Base-by-base conservation (phyloP, 225 moss, liverwort and hornwort species). In the Antitrichia curtipendula region DNA sequence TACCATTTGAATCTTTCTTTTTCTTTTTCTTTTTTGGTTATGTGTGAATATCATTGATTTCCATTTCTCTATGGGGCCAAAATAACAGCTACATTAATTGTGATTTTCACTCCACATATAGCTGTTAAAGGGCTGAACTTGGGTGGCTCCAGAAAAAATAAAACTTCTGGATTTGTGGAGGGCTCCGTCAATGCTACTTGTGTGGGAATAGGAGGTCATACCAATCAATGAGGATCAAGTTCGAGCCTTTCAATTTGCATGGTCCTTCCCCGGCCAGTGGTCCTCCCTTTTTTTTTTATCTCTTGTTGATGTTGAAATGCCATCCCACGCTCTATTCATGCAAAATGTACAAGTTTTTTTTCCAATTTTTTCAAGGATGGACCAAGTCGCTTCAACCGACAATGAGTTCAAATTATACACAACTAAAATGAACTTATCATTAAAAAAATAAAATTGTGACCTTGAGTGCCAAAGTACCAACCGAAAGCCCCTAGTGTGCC, bases 51-150 rank as follows among this genome's bases (percentile, higher is more conserved):
- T 65, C 11, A 38, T 38, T 22, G 2, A 22, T 69, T 68, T 8
- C 23, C 7, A 40, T 69, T 40, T 24, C 4, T 69, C 2, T 24
- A 40, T 2, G 0, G 0, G 1, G 2, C 10, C 23, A 34, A n/a
- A 66, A 21, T 11, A 38, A 22, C n/a, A 64, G 9, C 12, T 45
- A 45, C 45, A 45, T 6, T 22, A n/a, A n/a, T 6, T 12, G 21
- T 22, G 16, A 66, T 22, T n/a, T 13, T 38, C 66, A 22, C 12
- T n/a, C 65, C n/a, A 65, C 22, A 1, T 12, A 7, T 7, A n/a
- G 14, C 24, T 41, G 41, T 41, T 4, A 49, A 75, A 7, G 54
- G 27, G 16, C 29, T 54, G 17, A 85, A 40, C 12, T 52, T 19
- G 10, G 6, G 52, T 49, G 52, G 3, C 25, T 9, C 4, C 5